Evolutionary conservation across 1,284 basidiomycete species (phyloP).

Genomic region (Cryptococcus wingfieldii): DNA sequence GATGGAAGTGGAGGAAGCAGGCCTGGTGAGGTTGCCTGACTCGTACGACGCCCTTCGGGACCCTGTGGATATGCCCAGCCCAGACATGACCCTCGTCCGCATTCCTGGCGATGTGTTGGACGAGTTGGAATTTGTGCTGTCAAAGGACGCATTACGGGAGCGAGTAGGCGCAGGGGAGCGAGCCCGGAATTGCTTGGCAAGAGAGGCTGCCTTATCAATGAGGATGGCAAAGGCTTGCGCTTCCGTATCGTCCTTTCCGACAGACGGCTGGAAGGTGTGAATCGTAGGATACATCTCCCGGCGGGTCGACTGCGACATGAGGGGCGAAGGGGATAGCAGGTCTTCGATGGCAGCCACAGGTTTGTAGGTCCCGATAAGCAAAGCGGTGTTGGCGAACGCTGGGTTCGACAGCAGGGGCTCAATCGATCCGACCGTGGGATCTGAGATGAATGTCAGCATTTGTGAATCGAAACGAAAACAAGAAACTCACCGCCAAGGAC

Average conservation of each 20-base stretch:
- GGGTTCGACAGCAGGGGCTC: conserved; percentile 35
- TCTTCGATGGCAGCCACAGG: conserved; percentile 32
- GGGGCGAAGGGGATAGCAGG: conserved; percentile 31
- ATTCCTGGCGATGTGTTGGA: conserved; percentile 8
- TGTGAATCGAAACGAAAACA: background rate
- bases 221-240: conserved; percentile 23
- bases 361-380: conserved; percentile 28
- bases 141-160: conserved; percentile 10
- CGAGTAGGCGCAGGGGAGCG: background rate
- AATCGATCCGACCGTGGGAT: conserved; percentile 22
- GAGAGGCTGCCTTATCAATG: conserved; percentile 20
- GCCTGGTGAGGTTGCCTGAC: background rate
- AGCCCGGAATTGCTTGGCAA: conserved; percentile 25
- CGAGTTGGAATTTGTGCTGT: conserved; percentile 2
- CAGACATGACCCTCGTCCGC: conserved; percentile 6
- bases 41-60: conserved; percentile 13
- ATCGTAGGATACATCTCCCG: conserved; percentile 33
- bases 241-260: background rate
- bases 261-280: conserved; percentile 25
- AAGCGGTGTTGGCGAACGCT: conserved; percentile 27
- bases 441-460: conserved; percentile 11
- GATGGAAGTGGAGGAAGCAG: background rate
- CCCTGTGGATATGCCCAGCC: conserved; percentile 3
- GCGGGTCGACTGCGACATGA: conserved; percentile 15
- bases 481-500: conserved; percentile 32